Conservation (phyloP, 1,139 yeast species). For the Sugiyamaella novakii region DNA sequence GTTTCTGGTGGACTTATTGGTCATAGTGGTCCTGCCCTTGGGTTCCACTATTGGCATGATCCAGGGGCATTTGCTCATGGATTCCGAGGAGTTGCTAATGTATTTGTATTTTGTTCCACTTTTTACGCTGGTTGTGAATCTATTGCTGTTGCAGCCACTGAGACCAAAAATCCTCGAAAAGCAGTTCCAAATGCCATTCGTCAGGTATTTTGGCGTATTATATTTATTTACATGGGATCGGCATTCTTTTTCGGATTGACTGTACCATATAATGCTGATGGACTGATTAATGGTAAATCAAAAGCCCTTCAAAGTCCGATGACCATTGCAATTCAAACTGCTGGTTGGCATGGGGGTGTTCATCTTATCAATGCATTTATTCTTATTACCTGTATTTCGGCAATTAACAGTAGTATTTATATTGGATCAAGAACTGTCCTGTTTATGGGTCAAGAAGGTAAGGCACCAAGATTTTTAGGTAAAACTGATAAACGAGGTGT, state of each 20-base stretch:
- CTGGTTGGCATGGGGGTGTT: constrained; percentile 70
- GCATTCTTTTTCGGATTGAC: constrained; percentile 80
- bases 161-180: constrained; percentile 76
- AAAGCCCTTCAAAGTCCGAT: constrained; percentile 68
- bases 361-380: constrained; percentile 76
- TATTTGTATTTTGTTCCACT: constrained; percentile 67
- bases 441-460: constrained; percentile 60
- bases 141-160: constrained; percentile 89
- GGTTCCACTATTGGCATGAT: constrained; percentile 76
- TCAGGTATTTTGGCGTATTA: constrained; percentile 77
- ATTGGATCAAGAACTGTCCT: constrained; percentile 61
- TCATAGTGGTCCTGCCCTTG: constrained; percentile 36
- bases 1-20: constrained; percentile 61
- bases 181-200: constrained; percentile 84
- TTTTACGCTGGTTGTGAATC: constrained; percentile 81
- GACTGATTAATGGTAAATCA: constrained; percentile 41
- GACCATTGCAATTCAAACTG: constrained; percentile 69
- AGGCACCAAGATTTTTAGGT: constrained; percentile 61
- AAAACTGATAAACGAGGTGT: constrained; percentile 62
- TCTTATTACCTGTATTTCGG: constrained; percentile 65
- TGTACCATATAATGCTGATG: constrained; percentile 74
- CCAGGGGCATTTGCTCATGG: constrained; percentile 79
- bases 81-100: constrained; percentile 66
- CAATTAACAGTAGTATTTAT: constrained; percentile 75
- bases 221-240: constrained; percentile 77